These are phyloP conservation scores for Coemansia linderi DNA, from an alignment of 371 early-diverging fungal genomes.

Conservation along the genomic window DNA sequence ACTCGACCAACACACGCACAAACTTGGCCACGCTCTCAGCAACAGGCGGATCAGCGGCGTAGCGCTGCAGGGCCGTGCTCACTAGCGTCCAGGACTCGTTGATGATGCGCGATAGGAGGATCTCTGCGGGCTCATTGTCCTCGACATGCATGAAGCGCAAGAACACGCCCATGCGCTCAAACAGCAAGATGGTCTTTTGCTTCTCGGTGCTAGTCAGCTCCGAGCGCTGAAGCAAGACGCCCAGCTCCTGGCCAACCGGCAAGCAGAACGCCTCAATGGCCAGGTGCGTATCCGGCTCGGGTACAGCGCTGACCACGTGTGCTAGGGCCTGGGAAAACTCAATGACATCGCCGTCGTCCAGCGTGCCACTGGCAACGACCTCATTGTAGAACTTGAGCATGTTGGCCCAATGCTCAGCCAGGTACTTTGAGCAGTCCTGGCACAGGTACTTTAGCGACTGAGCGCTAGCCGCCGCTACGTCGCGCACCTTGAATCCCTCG, in stretches of 20 bases:
- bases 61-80: slow-evolving; percentile 57
- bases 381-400: slow-evolving; percentile 45
- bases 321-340: slow-evolving; percentile 90
- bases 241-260: slow-evolving; percentile 76
- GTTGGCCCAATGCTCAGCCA: slow-evolving; percentile 39
- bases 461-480: slow-evolving; percentile 86
- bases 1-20: slow-evolving; percentile 64
- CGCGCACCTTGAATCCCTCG: slow-evolving; percentile 82
- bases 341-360: slow-evolving; percentile 70
- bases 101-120: slow-evolving; percentile 62
- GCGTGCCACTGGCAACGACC: slow-evolving; percentile 43
- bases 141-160: slow-evolving; percentile 45
- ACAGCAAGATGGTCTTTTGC: slow-evolving; percentile 39
- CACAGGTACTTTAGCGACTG: slow-evolving; percentile 86
- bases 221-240: slow-evolving; percentile 50
- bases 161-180: slow-evolving; percentile 54
- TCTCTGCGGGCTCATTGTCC: slow-evolving; percentile 31
- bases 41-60: slow-evolving; percentile 59
- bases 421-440: slow-evolving; percentile 78
- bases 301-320: slow-evolving; percentile 78
- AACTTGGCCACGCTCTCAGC: slow-evolving; percentile 69
- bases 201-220: slow-evolving; percentile 23
- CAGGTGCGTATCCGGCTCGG: slow-evolving; percentile 61
- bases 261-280: slow-evolving; percentile 80
- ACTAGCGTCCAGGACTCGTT: slow-evolving; percentile 79